These are phyloP conservation scores for Cucurbita ficifolia DNA, from an alignment of 306 rosid genomes.

Conservation along the genomic window DNA sequence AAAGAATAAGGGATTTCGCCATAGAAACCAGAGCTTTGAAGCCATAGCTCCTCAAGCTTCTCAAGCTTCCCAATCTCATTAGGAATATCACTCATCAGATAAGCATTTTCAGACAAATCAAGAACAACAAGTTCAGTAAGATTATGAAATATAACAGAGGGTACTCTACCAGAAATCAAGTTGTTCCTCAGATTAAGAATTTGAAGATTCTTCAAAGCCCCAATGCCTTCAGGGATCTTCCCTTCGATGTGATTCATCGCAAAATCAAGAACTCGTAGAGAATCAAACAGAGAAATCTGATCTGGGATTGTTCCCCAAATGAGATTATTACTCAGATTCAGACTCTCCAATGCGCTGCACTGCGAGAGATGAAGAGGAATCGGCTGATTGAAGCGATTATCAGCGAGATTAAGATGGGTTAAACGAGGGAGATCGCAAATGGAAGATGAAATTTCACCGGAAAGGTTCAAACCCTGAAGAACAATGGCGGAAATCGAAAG, in stretches of 20 bases:
- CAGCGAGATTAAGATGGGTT: slow-evolving; percentile 68
- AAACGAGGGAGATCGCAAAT: slow-evolving; percentile 50
- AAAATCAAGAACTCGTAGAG: slow-evolving; percentile 59
- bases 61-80: slow-evolving; percentile 50
- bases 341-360: slow-evolving; percentile 47
- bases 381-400: slow-evolving; percentile 62
- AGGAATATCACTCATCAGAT: slow-evolving; percentile 76
- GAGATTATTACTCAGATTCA: slow-evolving; percentile 82
- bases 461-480: slow-evolving; percentile 64
- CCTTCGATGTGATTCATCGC: slow-evolving; percentile 72
- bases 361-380: slow-evolving; percentile 89
- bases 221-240: slow-evolving; percentile 51
- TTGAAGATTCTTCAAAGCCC: slow-evolving; percentile 43
- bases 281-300: slow-evolving; percentile 68
- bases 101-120: slow-evolving; percentile 69
- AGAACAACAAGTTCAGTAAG: slow-evolving; percentile 55
- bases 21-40: slow-evolving; percentile 74
- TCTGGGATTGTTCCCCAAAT: slow-evolving; percentile 86
- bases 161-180: slow-evolving; percentile 62
- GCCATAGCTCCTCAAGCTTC: slow-evolving; percentile 41
- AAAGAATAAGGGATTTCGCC: slow-evolving; percentile 68
- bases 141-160: slow-evolving; percentile 42
- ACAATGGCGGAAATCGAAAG: slow-evolving; percentile 45
- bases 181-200: slow-evolving; percentile 59
- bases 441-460: slow-evolving; percentile 71